These are phyloP conservation scores for Linnemannia exigua DNA, from an alignment of 192 early-diverging fungal species.

Conservation along the genomic window DNA sequence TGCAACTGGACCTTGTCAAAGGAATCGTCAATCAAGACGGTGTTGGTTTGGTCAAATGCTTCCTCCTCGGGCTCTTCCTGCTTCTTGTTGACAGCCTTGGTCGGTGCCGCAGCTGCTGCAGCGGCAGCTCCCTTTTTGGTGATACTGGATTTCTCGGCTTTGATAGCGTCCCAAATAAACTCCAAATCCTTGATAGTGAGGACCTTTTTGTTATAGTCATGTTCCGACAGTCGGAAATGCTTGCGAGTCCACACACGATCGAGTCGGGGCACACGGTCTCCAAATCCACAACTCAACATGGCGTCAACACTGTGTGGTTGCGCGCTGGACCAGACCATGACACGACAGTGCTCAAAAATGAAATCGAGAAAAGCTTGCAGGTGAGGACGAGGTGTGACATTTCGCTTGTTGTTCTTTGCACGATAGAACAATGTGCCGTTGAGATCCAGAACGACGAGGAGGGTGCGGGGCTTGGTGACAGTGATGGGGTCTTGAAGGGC, in stretches of 20 bases:
- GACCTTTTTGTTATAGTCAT: conserved; percentile 58
- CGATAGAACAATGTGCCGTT: conserved; percentile 80
- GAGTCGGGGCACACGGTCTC: conserved; percentile 57
- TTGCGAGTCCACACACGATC: conserved; percentile 73
- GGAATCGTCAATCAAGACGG: conserved; percentile 69
- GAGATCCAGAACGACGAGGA: conserved; percentile 76
- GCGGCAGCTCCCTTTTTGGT: not conserved
- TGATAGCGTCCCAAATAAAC: conserved; percentile 67
- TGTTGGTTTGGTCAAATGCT: conserved; percentile 62
- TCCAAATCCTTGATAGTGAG: conserved; percentile 75
- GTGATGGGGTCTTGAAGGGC: conserved; percentile 29
- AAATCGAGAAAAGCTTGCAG: conserved; percentile 71
- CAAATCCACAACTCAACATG: conserved; percentile 38
- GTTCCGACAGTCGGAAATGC: conserved; percentile 60
- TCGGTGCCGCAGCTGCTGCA: not conserved
- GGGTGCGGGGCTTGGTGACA: conserved; percentile 19
- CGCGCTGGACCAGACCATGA: conserved; percentile 85
- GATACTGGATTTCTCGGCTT: conserved; percentile 4
- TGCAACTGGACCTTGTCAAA: conserved; percentile 62
- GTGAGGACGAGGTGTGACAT: conserved; percentile 67
- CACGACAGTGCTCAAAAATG: conserved; percentile 69
- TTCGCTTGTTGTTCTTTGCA: conserved; percentile 22
- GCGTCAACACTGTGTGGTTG: conserved; percentile 66
- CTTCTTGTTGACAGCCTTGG: not conserved
- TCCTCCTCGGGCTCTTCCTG: not conserved